Evolutionary conservation across 352 stramenopile species (phyloP), one percentile per base, ranked within the genome.

Genomic region (Plasmopara viticola): DNA sequence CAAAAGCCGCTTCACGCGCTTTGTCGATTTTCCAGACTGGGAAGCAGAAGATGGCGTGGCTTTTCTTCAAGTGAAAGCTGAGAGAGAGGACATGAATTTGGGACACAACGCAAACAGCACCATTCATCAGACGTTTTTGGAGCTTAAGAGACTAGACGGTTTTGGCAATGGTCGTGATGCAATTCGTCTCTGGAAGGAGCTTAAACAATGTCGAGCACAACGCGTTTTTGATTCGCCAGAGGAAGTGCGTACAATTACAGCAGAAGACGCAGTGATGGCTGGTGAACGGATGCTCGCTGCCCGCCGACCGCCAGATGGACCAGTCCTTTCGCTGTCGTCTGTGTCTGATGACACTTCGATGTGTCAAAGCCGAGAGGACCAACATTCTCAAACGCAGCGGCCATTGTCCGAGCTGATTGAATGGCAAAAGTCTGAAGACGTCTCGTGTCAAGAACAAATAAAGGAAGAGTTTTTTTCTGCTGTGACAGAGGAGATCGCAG

Each of bases 1-100:
- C 4, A 95, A 94, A 55, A 97, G 89, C 55, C 81, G 87, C 13
- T 97, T 98, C 42, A 95, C 80, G 5, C 74, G 88, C 17, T 90
- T 87, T 18, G 68, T 98, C 10, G 69, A 95, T 49, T 97, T 97
- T 62, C 72, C 69, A 2, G 81, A 95, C 56, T 97, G 90, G 87
- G 63, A 87, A 33, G 68, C 82, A 28, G 51, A 75, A 43, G 86
- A 97, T 50, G 94, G 78, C 42, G 51, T 95, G 5, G 59, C 70
- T 5, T 93, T 81, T 42, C 68, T 92, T 29, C 53, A 56, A 9
- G 46, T 55, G 6, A 80, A 80, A 34, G 68, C 68, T 15, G 51
- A 61, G 0, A 62, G 61, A 8, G 72, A 84, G 15, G 66, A 67
- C 5, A 82, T 84, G 5, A 38, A 48, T 9, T 29, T 91, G n/a